These are phyloP conservation scores for Lentinula detonsa DNA, from an alignment of 768 basidiomycete genomes.

Conservation along the genomic window DNA sequence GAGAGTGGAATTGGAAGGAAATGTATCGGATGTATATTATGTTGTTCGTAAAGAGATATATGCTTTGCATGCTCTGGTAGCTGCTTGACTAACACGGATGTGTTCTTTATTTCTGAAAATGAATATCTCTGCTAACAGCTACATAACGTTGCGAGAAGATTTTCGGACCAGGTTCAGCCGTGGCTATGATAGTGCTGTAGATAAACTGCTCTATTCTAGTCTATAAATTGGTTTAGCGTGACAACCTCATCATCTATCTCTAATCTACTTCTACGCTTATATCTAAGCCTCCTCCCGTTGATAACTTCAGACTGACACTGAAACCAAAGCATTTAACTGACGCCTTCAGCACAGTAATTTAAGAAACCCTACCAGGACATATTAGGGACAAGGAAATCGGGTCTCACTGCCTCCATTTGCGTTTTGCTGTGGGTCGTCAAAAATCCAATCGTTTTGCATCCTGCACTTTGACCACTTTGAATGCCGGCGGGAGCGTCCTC, in stretches of 20 bases:
- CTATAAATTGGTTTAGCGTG: too few species aligned
- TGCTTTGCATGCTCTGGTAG: slow-evolving; percentile 82
- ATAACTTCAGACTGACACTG: slow-evolving; percentile 27
- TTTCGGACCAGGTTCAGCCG: too few species aligned
- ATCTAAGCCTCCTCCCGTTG: slow-evolving; percentile 30
- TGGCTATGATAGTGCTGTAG: too few species aligned
- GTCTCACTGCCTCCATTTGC: slow-evolving; percentile 55
- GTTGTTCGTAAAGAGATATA: slow-evolving; percentile 87
- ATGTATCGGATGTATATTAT: slow-evolving; percentile 85
- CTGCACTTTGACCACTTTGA: slow-evolving; percentile 71
- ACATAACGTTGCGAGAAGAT: too few species aligned
- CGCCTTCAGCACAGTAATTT: not conserved
- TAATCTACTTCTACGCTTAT: not conserved
- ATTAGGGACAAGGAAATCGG: slow-evolving; percentile 68
- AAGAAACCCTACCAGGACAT: slow-evolving; percentile 47
- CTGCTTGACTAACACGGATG: slow-evolving; percentile 34
- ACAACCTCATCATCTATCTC: not conserved
- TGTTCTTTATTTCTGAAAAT: too few species aligned
- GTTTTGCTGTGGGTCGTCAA: slow-evolving; percentile 74
- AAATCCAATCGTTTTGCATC: slow-evolving; percentile 78
- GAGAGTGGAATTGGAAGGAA: slow-evolving; percentile 85
- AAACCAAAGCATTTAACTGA: not conserved
- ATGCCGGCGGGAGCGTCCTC: slow-evolving; percentile 91
- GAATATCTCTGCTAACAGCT: too few species aligned
- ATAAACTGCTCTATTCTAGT: too few species aligned